Evolutionary conservation across 1,284 basidiomycete species (phyloP).

Genomic region (Takashimella koratensis): DNA sequence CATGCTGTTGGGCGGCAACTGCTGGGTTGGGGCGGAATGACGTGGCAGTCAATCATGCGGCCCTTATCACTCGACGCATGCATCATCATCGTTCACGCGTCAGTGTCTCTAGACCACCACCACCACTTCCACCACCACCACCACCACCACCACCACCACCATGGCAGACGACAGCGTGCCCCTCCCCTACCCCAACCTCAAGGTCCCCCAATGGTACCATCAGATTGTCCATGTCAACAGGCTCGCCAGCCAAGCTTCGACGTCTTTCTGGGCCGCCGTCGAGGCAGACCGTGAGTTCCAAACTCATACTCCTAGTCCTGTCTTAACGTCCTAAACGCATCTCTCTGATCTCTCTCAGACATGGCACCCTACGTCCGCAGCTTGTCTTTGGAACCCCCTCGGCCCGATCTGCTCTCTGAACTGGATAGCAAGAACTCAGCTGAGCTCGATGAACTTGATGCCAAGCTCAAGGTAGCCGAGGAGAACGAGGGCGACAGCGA

Average conservation of each 20-base stretch:
- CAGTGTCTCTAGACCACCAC: background rate
- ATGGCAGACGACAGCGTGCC: constrained; percentile 79
- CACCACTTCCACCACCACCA: background rate
- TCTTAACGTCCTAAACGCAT: constrained; percentile 9
- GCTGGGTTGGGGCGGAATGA: background rate
- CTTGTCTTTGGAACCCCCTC: constrained; percentile 47
- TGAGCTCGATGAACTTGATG: constrained; percentile 72
- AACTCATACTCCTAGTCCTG: background rate
- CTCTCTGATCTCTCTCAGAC: constrained; percentile 56
- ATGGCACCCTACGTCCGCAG: constrained; percentile 72
- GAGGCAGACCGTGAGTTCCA: constrained; percentile 70
- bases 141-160: constrained; percentile 10
- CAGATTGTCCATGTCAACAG: constrained; percentile 63
- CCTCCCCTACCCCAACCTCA: constrained; percentile 78
- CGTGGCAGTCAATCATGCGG: background rate
- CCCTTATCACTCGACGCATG: background rate
- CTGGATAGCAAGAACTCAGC: constrained; percentile 74
- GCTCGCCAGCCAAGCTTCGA: constrained; percentile 65
- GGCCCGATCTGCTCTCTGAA: constrained; percentile 60
- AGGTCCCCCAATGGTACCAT: constrained; percentile 72
- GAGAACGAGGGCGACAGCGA: constrained; percentile 92
- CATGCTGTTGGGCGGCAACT: background rate
- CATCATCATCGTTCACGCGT: background rate
- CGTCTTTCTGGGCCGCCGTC: constrained; percentile 69
- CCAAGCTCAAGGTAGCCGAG: constrained; percentile 76